Evolutionary conservation across 345 rosid species (phyloP).

Genomic region (Melaleuca alternifolia): DNA sequence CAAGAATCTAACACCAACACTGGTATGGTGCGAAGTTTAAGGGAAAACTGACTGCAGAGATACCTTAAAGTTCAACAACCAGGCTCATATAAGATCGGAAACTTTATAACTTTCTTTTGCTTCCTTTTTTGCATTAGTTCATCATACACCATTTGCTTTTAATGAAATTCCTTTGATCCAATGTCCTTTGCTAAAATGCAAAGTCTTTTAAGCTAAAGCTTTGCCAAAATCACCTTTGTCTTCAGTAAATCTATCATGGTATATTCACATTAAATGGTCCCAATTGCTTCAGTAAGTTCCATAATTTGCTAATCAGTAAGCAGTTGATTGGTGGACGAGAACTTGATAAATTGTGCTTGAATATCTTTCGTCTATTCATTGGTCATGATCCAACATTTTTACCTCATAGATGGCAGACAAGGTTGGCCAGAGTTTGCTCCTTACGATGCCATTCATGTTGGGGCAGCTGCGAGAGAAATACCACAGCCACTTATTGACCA

Average conservation of each 20-base stretch:
- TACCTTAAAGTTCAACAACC: not conserved
- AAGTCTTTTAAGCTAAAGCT: not conserved
- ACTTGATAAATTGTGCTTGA: not conserved
- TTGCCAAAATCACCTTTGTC: not conserved
- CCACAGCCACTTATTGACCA: constrained; percentile 85
- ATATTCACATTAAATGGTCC: not conserved
- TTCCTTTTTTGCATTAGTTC: not conserved
- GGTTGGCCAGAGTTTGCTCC: constrained; percentile 87
- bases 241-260: not conserved
- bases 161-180: not conserved
- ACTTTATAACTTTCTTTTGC: not conserved
- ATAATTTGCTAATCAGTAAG: not conserved
- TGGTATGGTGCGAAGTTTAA: not conserved
- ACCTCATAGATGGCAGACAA: constrained; percentile 66
- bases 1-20: not conserved
- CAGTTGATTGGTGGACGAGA: not conserved
- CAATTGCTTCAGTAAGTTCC: not conserved
- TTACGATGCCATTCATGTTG: constrained; percentile 93
- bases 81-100: not conserved
- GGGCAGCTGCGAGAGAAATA: constrained; percentile 90
- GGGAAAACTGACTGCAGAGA: not conserved
- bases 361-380: not conserved
- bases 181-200: not conserved
- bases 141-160: not conserved
- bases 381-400: not conserved